These are phyloP conservation scores for Cruciata laevipes DNA, from an alignment of 257 asterid species.

Conservation along the genomic window DNA sequence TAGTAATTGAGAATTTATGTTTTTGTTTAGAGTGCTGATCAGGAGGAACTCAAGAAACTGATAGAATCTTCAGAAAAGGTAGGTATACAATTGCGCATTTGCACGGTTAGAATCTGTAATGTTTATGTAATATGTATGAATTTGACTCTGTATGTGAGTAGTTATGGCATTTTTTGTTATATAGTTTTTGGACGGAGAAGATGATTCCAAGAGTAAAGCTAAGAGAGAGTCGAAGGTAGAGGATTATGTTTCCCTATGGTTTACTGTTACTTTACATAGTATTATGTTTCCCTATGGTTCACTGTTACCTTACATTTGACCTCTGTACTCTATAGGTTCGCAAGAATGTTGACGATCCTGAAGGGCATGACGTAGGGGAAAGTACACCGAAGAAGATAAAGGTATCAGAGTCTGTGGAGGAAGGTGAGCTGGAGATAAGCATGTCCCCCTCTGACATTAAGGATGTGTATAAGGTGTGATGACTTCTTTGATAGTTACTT, in stretches of 20 bases:
- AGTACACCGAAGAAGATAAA: slow-evolving; percentile 54
- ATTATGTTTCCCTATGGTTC: background rate
- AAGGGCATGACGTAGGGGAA: slow-evolving; percentile 23
- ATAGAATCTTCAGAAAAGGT: slow-evolving; percentile 42
- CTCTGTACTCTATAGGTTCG: slow-evolving; percentile 27
- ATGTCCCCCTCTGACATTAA: slow-evolving; percentile 55
- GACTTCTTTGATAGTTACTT: slow-evolving; percentile 2
- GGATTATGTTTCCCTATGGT: background rate
- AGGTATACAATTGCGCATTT: background rate
- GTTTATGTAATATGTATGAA: too few relatives aligned
- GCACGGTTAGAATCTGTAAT: background rate
- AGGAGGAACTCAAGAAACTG: slow-evolving; percentile 49
- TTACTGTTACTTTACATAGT: background rate
- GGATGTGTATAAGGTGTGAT: slow-evolving; percentile 62
- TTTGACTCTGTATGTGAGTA: background rate
- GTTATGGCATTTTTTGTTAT: background rate
- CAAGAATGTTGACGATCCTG: slow-evolving; percentile 25
- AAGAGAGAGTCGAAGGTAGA: slow-evolving; percentile 12
- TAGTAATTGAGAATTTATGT: background rate
- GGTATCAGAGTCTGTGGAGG: slow-evolving; percentile 46
- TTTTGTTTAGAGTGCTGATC: slow-evolving; percentile 58
- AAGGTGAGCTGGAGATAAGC: slow-evolving; percentile 35
- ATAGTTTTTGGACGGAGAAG: slow-evolving; percentile 20
- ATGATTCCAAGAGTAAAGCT: slow-evolving; percentile 18
- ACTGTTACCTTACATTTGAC: background rate